Conservation (phyloP, 768 basidiomycete species). For the Xerocomellus amylosporus region DNA sequence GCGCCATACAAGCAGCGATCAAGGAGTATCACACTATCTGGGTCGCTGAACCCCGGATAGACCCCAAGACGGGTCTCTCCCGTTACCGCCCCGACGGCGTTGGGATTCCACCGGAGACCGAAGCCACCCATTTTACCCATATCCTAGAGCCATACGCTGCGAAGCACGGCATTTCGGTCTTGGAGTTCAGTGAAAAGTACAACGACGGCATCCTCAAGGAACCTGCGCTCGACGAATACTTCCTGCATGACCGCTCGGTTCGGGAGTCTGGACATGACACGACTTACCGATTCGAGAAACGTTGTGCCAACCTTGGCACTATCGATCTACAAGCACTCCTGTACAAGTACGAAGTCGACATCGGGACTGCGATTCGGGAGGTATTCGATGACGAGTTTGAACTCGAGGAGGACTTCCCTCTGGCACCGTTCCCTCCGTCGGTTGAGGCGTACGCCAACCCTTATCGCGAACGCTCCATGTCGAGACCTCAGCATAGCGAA, state of each 20-base stretch:
- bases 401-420: constrained; percentile 86
- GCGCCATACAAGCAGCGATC: constrained; percentile 95
- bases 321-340: constrained; percentile 93
- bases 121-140: constrained; percentile 97
- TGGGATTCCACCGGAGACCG: constrained; percentile 98
- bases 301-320: constrained; percentile 94
- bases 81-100: constrained; percentile 91
- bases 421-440: constrained; percentile 89
- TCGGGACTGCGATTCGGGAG: constrained; percentile 95
- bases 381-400: constrained; percentile 92
- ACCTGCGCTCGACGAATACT: constrained; percentile 93
- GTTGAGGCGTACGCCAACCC: constrained; percentile 65
- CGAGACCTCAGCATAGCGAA: constrained; percentile 65
- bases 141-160: constrained; percentile 92
- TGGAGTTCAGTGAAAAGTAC: constrained; percentile 97
- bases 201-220: constrained; percentile 81
- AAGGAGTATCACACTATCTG: constrained; percentile 99
- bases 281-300: constrained; percentile 95
- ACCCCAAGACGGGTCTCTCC: constrained; percentile 91
- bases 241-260: constrained; percentile 93
- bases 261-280: constrained; percentile 97
- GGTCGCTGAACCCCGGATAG: constrained; percentile 92
- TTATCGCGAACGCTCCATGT: constrained; percentile 56
- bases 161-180: constrained; percentile 88
- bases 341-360: constrained; percentile 98